These are phyloP conservation scores for Aureobasidium sp. DNA, from an alignment of 2,329 filamentous ascomycete genomes.

Conservation along the genomic window DNA sequence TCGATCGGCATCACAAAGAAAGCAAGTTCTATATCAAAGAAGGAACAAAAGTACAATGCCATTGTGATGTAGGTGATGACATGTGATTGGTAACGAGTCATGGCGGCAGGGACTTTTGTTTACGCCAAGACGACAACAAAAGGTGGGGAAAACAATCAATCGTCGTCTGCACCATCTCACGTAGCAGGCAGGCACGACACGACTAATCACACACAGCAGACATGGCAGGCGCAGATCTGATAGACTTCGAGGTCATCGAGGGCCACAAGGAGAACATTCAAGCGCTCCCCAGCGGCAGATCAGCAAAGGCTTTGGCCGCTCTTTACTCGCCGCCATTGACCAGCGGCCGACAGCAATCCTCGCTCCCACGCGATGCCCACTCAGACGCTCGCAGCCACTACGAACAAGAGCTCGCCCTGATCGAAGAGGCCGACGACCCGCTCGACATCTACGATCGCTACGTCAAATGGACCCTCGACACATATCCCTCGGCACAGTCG, in stretches of 20 bases:
- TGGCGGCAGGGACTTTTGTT: slow-evolving; percentile 3
- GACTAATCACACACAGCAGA: neutral
- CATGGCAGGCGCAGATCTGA: slow-evolving; percentile 38
- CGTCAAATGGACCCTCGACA: slow-evolving; percentile 91
- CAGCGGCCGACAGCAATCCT: slow-evolving; percentile 18
- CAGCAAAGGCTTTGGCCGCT: slow-evolving; percentile 79
- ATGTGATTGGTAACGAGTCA: slow-evolving; percentile 8
- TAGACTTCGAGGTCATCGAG: slow-evolving; percentile 85
- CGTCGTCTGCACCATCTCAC: neutral
- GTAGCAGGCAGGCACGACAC: neutral
- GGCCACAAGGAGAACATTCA: slow-evolving; percentile 98
- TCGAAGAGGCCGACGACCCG: slow-evolving; percentile 86
- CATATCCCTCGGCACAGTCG: slow-evolving; percentile 89
- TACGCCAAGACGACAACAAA: slow-evolving; percentile 10
- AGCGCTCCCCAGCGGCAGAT: slow-evolving; percentile 78
- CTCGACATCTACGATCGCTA: slow-evolving; percentile 95
- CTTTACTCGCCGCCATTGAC: slow-evolving; percentile 57
- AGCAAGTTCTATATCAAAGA: too few relatives aligned
- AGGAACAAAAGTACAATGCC: too few relatives aligned
- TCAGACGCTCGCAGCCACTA: slow-evolving; percentile 75
- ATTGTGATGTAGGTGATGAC: too few relatives aligned
- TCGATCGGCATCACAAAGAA: too few relatives aligned
- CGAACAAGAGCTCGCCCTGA: slow-evolving; percentile 70
- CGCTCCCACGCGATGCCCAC: slow-evolving; percentile 62
- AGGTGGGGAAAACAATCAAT: slow-evolving; percentile 9